Evolutionary conservation across 371 early-diverging fungal genomes (phyloP), one percentile per base, ranked within the genome.

Genomic region (Rhizopus delemar): DNA sequence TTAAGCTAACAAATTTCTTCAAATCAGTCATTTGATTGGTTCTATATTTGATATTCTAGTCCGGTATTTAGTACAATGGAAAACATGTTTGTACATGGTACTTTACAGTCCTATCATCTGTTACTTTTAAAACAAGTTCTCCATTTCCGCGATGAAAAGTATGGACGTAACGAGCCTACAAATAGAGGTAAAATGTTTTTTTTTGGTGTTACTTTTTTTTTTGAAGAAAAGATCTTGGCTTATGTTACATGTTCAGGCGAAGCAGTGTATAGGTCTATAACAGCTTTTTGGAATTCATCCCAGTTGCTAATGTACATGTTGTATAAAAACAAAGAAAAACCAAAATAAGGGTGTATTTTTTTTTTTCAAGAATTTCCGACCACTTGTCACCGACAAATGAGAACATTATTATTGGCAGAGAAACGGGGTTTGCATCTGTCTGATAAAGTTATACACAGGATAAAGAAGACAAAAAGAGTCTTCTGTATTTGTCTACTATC

Each of bases 211-310:
- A 13, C 28, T 15, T 45, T n/a, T 12, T 39, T 11, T 13, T 60
- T 15, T 15, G 29, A 39, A 36, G 13, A 13, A 12, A 13, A n/a
- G 16, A 3, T 22, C 15, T 3, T 22, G 11, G 22, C 2, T 35
- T 32, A 8, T 5, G n/a, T 69, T 82, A 89, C 92, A 58, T 65
- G 73, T 53, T 81, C 78, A 15, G 92, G 90, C 4, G 84, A 81
- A 43, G 73, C 58, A 48, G 63, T 39, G 65, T 91, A 90, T 52
- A 91, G 75, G 16, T 88, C 87, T 61, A 88, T 87, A 15, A 82
- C 87, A 33, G 89, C 89, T 59, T 82, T 81, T 70, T 89, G 86
- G 65, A 86, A 91, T 50, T 90, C 87, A 65, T 90, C 90, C 89
- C 89, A 91, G 51, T 62, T 69, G 41, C 53, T 65, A 62, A 78